A percentile compares a stretch with the other conserved stretches of the same genome.
phyloP scores from a whole-genome alignment of 2,329 filamentous ascomycete genomes.

The Epichloe bromicola region DNA sequence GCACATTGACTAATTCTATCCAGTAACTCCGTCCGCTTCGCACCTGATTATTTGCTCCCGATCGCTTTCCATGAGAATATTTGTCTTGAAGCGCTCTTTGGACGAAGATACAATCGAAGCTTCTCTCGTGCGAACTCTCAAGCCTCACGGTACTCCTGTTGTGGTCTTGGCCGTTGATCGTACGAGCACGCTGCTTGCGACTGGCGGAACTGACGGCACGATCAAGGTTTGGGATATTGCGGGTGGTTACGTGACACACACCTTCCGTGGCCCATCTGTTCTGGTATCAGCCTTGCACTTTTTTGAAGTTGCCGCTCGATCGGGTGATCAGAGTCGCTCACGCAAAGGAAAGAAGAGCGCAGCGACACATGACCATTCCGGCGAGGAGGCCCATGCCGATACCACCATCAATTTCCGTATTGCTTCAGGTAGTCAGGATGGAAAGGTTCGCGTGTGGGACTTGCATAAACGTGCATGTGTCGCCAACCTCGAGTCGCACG shows the following conservation, averaged over 20 bases:
- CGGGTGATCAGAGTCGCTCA: slow-evolving; percentile 13
- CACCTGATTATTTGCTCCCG: slow-evolving; percentile 86
- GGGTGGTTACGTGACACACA: slow-evolving; percentile 85
- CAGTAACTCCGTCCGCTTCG: slow-evolving; percentile 76
- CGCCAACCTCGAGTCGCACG: slow-evolving; percentile 76
- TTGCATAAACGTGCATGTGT: slow-evolving; percentile 68
- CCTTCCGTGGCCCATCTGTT: slow-evolving; percentile 84
- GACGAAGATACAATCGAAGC: slow-evolving; percentile 46
- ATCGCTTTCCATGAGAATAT: slow-evolving; percentile 93
- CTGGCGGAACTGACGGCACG: slow-evolving; percentile 81
- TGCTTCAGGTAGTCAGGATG: slow-evolving; percentile 87
- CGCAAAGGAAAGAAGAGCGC: slow-evolving; percentile 23
- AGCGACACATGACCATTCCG: slow-evolving; percentile 20
- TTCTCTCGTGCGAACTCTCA: slow-evolving; percentile 65
- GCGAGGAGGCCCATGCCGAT: slow-evolving; percentile 28
- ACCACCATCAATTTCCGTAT: slow-evolving; percentile 54
- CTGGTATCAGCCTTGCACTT: slow-evolving; percentile 85
- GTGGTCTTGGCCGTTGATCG: slow-evolving; percentile 74
- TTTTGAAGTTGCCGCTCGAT: slow-evolving; percentile 61
- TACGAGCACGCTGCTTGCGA: slow-evolving; percentile 81
- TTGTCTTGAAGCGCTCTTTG: slow-evolving; percentile 50
- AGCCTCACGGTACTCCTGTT: slow-evolving; percentile 82
- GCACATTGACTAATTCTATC: slow-evolving; percentile 8
- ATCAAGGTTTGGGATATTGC: slow-evolving; percentile 96
- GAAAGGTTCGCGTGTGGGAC: slow-evolving; percentile 85